These are phyloP conservation scores for Bruguiera parviflora DNA, from an alignment of 345 rosid genomes.

Conservation along the genomic window DNA sequence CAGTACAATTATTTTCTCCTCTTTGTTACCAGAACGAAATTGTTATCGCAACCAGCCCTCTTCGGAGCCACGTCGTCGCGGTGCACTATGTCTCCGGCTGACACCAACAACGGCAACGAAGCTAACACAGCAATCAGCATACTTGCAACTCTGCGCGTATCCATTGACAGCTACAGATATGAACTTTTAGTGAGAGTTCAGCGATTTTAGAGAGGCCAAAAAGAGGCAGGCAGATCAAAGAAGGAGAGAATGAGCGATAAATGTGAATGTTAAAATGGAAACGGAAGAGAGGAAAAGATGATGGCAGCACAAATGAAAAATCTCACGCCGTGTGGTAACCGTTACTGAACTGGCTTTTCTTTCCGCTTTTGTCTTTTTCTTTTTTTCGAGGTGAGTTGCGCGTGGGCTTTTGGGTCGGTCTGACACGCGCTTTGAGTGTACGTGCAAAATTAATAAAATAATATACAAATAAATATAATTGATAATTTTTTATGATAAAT, in stretches of 20 bases:
- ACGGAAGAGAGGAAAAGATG: neutral
- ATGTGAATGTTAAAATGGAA: constrained; percentile 12
- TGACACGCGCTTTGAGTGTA: neutral
- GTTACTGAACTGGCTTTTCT: constrained; percentile 28
- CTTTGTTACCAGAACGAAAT: constrained; percentile 72
- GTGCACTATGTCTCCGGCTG: constrained; percentile 90
- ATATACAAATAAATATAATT: too few species aligned
- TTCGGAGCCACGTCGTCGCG: constrained; percentile 68
- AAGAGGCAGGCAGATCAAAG: constrained; percentile 16
- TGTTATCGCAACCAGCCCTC: constrained; percentile 81
- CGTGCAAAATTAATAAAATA: too few species aligned
- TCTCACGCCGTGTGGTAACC: constrained; percentile 29
- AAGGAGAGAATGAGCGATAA: constrained; percentile 6
- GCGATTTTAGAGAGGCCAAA: constrained; percentile 10
- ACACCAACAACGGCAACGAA: constrained; percentile 32
- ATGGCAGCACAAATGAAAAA: constrained; percentile 13
- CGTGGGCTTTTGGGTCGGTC: neutral
- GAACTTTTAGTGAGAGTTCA: neutral
- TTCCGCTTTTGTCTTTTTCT: neutral
- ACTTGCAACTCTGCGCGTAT: constrained; percentile 9
- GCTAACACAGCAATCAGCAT: constrained; percentile 25
- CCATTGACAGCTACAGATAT: constrained; percentile 4
- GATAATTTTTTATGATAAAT: too few species aligned
- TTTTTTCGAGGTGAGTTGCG: neutral
- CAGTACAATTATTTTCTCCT: neutral